phyloP scores from a whole-genome alignment of 2,329 filamentous ascomycete species.

The Diplocarpon mali region DNA sequence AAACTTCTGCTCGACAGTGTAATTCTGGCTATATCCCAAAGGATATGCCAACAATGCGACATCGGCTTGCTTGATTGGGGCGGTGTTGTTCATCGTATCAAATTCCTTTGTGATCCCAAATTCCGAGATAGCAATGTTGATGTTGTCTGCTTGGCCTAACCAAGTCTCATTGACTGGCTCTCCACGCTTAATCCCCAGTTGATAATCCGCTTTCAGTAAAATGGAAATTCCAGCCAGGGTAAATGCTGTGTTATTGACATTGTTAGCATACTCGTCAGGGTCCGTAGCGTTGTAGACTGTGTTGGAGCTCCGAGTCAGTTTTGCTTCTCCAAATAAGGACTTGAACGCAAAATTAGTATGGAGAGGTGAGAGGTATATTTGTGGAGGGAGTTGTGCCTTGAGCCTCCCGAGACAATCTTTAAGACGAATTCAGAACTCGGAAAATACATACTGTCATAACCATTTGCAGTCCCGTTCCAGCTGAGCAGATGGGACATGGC shows the following conservation, averaged over 20 bases:
- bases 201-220: slow-evolving; percentile 36
- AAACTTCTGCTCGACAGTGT: slow-evolving; percentile 36
- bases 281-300: slow-evolving; percentile 55
- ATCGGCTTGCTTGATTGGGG: slow-evolving; percentile 60
- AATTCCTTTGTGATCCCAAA: slow-evolving; percentile 55
- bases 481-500: slow-evolving; percentile 49
- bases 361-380: too few species aligned
- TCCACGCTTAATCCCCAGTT: slow-evolving; percentile 15
- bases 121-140: slow-evolving; percentile 41
- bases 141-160: slow-evolving; percentile 42
- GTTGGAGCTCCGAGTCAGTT: too few species aligned
- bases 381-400: too few species aligned
- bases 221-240: slow-evolving; percentile 38
- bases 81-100: slow-evolving; percentile 53
- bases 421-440: too few species aligned
- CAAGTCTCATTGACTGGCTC: slow-evolving; percentile 43
- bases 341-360: too few species aligned
- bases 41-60: slow-evolving; percentile 57
- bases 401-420: too few species aligned
- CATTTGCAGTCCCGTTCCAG: slow-evolving; percentile 44
- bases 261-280: slow-evolving; percentile 35
- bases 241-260: slow-evolving; percentile 51
- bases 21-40: slow-evolving; percentile 45
- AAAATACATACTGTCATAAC: slow-evolving; percentile 15
- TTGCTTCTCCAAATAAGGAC: too few species aligned